Evolutionary conservation across 305 asterid species (phyloP).

Genomic region (Fraxinus albicans): DNA sequence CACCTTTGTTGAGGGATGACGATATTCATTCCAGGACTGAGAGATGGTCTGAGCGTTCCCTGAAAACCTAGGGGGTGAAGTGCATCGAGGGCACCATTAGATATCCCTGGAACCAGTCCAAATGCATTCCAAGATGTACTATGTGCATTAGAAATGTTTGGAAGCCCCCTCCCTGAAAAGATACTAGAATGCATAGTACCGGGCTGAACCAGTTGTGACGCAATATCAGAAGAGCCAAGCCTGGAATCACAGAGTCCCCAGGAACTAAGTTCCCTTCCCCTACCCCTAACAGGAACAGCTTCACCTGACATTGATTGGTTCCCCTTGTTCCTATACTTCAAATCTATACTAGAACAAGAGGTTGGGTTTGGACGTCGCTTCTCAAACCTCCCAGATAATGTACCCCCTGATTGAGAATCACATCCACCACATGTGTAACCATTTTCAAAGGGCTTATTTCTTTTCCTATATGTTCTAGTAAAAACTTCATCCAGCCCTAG

Average conservation of each 20-base stretch:
- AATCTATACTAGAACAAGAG: constrained; percentile 58
- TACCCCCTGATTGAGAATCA: constrained; percentile 42
- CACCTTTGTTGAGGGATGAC: constrained; percentile 82
- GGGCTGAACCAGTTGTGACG: constrained; percentile 69
- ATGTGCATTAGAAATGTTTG: constrained; percentile 56
- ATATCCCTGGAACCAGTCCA: constrained; percentile 81
- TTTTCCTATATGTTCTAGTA: constrained; percentile 64
- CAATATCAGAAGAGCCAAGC: constrained; percentile 65
- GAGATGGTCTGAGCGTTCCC: constrained; percentile 63
- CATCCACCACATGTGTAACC: constrained; percentile 57
- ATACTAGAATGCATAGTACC: constrained; percentile 62
- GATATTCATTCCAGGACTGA: constrained; percentile 51
- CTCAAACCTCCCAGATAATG: constrained; percentile 55
- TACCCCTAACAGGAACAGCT: constrained; percentile 56
- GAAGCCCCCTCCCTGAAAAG: constrained; percentile 77
- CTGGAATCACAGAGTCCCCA: constrained; percentile 78
- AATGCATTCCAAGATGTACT: constrained; percentile 69
- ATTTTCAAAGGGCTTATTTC: constrained; percentile 79
- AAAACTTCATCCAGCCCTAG: constrained; percentile 58
- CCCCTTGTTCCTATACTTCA: constrained; percentile 50
- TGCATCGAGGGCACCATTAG: constrained; percentile 75
- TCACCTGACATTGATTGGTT: constrained; percentile 30
- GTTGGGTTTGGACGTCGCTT: constrained; percentile 53
- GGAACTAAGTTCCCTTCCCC: constrained; percentile 68
- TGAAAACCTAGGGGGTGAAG: constrained; percentile 72